Evolutionary conservation across 495 filamentous ascomycete species (phyloP), one percentile per base, ranked within the genome.

Genomic region (Trypethelium eluteriae): DNA sequence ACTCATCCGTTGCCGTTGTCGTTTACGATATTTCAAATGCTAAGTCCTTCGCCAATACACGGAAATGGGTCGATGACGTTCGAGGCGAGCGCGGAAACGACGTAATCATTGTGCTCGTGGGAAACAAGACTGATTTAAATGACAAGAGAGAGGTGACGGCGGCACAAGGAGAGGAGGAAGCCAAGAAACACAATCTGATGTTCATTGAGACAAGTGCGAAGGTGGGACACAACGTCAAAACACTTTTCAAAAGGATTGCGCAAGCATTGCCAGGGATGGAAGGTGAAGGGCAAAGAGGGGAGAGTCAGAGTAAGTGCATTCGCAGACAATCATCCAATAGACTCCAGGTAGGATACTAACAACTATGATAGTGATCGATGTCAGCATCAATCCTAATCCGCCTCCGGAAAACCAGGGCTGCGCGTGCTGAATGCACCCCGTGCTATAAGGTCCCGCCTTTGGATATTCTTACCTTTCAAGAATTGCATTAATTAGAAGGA

Each of bases 41-140:
- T 67, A 96, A 96, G 76, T 93, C 90, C 66, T 98, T 98, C 83
- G 88, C 94, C 74, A 96, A 98, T 78, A 98, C 94, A 36, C 84
- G 91, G 68, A 98, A 98, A 86, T 98, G 94, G 94, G 94, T 98
- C 62, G 94, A 98, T 74, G 94, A 98, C 75, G 94, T 98, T 62
- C 88, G 94, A 49, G 92, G 92, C 41, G 94, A 98, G 81, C 86
- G 94, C 67, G 94, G 94, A 2, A 95, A 94, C 79, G 94, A 98
- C 75, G 94, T 98, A 49, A 98, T 98, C 70, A 97, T 98, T 74
- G 94, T 98, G 65, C 81, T 98, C 18, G 94, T 98, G 41, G 94
- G 94, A 69, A 98, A 98, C 82, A 98, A 98, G 85, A 98, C 94
- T 32, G 94, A 98, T 83, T 79, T 98, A 72, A 93, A 91, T 74